phyloP scores from a whole-genome alignment of 192 early-diverging fungal genomes.

The Linnemannia exigua region DNA sequence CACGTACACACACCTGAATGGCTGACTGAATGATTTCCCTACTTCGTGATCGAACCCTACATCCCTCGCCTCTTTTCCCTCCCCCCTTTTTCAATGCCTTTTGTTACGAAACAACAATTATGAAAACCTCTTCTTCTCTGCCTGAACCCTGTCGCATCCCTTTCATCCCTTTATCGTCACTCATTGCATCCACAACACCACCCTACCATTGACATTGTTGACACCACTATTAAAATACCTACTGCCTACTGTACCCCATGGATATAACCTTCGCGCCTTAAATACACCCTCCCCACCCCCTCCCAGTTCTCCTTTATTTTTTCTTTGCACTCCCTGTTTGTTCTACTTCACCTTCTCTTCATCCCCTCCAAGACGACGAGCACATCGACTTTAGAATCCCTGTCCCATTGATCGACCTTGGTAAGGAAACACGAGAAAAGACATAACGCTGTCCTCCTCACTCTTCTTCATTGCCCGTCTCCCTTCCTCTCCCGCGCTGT shows the following conservation, averaged over 20 bases:
- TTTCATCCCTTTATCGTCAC: too few relatives aligned
- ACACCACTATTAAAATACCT: neutral
- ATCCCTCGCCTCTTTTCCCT: too few relatives aligned
- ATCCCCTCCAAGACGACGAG: neutral
- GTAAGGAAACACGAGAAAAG: neutral
- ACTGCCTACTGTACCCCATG: too few relatives aligned
- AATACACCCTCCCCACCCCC: neutral
- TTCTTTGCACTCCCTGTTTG: neutral
- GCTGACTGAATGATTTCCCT: too few relatives aligned
- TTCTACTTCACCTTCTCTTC: neutral
- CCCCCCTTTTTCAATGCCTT: too few relatives aligned
- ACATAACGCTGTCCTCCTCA: neutral
- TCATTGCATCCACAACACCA: neutral
- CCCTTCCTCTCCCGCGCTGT: too few relatives aligned
- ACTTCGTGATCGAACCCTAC: too few relatives aligned
- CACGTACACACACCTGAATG: neutral
- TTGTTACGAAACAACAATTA: neutral
- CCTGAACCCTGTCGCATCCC: too few relatives aligned
- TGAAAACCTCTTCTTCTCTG: too few relatives aligned
- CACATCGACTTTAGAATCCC: conserved; percentile 3
- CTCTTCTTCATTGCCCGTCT: neutral
- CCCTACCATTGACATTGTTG: neutral
- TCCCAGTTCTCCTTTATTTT: conserved; percentile 4
- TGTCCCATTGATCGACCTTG: neutral
- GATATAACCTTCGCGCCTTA: neutral